Evolutionary conservation across 83 land plant species (phyloP).

Genomic region (Picea abies): DNA sequence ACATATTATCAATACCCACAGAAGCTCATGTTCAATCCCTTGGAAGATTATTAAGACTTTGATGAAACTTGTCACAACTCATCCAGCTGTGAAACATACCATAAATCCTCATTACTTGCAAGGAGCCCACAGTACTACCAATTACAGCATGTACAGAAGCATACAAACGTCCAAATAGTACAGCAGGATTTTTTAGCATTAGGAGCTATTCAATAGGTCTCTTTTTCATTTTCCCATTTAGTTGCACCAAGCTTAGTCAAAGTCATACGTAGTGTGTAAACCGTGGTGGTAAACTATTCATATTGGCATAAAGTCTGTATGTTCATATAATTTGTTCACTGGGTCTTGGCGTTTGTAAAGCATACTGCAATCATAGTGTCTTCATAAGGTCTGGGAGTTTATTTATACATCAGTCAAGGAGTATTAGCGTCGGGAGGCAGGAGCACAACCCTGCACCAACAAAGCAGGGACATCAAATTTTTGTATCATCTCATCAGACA

Average conservation of each 20-base stretch:
- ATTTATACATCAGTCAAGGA: background rate
- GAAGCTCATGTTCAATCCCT: slow-evolving; percentile 10
- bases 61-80: background rate
- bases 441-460: slow-evolving; percentile 9
- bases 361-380: background rate
- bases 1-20: slow-evolving; percentile 15
- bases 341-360: background rate
- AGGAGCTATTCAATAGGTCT: background rate
- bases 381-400: too few species aligned
- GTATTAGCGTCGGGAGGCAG: background rate
- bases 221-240: background rate
- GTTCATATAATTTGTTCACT: background rate
- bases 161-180: background rate
- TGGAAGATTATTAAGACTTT: slow-evolving; percentile 13
- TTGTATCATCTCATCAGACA: background rate
- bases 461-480: background rate
- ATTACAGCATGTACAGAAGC: background rate
- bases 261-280: background rate
- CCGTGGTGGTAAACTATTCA: too few species aligned
- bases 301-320: too few species aligned
- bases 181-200: background rate
- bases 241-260: slow-evolving; percentile 4
- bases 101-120: background rate
- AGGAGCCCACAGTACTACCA: background rate
- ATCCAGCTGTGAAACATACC: background rate